Base-by-base conservation (phyloP, 148 eudicot genomes). In the Rhododendron molle region DNA sequence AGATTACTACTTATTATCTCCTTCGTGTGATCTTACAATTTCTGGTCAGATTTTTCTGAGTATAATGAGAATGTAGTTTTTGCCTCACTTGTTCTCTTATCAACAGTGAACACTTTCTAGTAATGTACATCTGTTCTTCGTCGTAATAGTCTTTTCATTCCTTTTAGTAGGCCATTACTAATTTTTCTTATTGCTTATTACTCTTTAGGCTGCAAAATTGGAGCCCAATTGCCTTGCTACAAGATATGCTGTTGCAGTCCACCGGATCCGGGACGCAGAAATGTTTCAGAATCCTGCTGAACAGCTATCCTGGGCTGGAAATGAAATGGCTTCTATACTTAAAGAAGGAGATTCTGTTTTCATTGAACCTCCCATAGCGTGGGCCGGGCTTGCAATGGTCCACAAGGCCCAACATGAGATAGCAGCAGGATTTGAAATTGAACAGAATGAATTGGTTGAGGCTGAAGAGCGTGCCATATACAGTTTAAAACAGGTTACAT, bases 311-410 rank as follows among this genome's bases (percentile, higher is more conserved):
- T 94, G 94, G 96, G 98, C 99, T 81, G 98, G 96, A 83, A 95
- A 94, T 88, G 99, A 97, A 88, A 95, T 97, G 98, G 99, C 96
- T 74, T 97, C 99, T 21, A 89, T 95, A 58, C 88, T 97, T 20
- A 92, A 93, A 88, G 99, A 97, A 89, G 98, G 96, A 72, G 99
- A 97, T 86, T 89, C 98, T 49, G 65, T 87, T 72, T 82, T 85
- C 76, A 89, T 92, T 81, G 98, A 95, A 89, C 91, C 94, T 85
- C 92, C 95, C 58, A 88, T 95, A 81, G 98, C 96, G 21, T 95
- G 98, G 98, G 94, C 99, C 43, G 99, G 99, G 85, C 93, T 97
- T 85, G 99, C 99, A 44, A 90, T 92, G 92, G 99, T 89, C 86
- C 98, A 97, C 90, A 95, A 95, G 88, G 91, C 96, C 65, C 99